Conservation (phyloP, 805 yeast species). For the Teunomyces lycoperdinae region DNA sequence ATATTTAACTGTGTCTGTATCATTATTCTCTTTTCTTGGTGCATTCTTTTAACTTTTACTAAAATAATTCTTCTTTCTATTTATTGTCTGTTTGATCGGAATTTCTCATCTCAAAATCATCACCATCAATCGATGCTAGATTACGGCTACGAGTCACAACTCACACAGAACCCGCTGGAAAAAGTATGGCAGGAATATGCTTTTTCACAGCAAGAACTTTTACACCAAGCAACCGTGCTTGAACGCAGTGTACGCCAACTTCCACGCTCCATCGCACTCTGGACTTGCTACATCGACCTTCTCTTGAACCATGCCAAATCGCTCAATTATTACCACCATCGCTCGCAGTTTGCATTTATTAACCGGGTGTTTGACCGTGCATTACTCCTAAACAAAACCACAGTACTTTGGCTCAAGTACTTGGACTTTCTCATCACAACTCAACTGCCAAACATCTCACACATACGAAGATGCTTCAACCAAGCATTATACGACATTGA, state of each 20-base stretch:
- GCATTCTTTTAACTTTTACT: no score
- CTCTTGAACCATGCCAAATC: slow-evolving; percentile 28
- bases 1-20: no score
- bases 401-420: slow-evolving; percentile 52
- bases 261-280: slow-evolving; percentile 49
- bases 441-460: slow-evolving; percentile 27
- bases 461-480: slow-evolving; percentile 47
- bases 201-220: slow-evolving; percentile 16
- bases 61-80: no score
- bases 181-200: slow-evolving; percentile 47
- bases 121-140: slow-evolving; percentile 8
- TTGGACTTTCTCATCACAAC: slow-evolving; percentile 39
- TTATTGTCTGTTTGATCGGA: no score
- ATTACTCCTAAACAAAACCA: slow-evolving; percentile 43
- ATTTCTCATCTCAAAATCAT: background rate
- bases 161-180: slow-evolving; percentile 32
- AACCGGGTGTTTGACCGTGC: slow-evolving; percentile 47
- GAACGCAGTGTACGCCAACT: slow-evolving; percentile 49
- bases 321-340: slow-evolving; percentile 25
- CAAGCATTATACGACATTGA: slow-evolving; percentile 49
- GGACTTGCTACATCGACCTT: slow-evolving; percentile 50
- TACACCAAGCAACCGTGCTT: slow-evolving; percentile 44
- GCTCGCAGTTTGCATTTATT: slow-evolving; percentile 31
- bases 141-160: slow-evolving; percentile 28
- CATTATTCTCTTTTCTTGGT: no score